Evolutionary conservation across 129 eudicot species (phyloP).

Genomic region (Flaveria sonorensis): DNA sequence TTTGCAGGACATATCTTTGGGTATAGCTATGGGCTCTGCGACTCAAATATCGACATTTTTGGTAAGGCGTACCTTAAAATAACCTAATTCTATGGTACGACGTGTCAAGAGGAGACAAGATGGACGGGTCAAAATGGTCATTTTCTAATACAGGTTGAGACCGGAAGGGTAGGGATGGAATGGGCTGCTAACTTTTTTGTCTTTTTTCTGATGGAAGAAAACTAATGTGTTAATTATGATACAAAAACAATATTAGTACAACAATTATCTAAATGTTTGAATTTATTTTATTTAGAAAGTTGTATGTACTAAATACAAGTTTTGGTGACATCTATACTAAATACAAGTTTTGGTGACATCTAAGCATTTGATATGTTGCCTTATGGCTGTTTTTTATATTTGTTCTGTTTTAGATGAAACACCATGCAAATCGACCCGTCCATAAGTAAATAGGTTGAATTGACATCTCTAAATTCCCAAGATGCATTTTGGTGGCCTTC

Average conservation of each 20-base stretch:
- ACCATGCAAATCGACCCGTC: neutral
- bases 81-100: neutral
- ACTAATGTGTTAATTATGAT: neutral
- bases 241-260: neutral
- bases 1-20: slow-evolving; percentile 59
- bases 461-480: neutral
- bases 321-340: neutral
- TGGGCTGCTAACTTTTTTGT: too few relatives aligned
- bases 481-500: neutral
- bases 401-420: neutral
- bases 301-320: too few relatives aligned
- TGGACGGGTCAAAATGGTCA: neutral
- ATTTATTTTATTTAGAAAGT: neutral
- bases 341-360: neutral
- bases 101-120: neutral
- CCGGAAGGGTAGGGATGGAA: too few relatives aligned
- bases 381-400: neutral
- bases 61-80: slow-evolving; percentile 33
- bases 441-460: neutral
- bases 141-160: too few relatives aligned
- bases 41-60: slow-evolving; percentile 67
- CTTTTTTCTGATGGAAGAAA: too few relatives aligned
- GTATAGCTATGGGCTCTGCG: slow-evolving; percentile 71
- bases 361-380: neutral
- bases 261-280: neutral